Conservation (phyloP, 169 alveolate species). For the Cryptosporidium meleagridis region DNA sequence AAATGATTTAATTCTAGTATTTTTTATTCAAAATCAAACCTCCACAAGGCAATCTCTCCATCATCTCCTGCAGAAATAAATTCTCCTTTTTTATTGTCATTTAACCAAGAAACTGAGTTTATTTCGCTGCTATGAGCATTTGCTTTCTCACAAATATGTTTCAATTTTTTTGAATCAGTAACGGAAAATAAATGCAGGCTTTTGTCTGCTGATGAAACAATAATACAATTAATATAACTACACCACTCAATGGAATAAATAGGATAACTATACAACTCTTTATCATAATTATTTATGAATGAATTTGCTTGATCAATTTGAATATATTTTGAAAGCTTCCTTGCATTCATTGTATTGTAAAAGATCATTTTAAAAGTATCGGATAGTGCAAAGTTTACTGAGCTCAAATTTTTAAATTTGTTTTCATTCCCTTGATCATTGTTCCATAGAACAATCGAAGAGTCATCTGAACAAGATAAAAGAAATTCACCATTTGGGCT, state of each 20-base stretch:
- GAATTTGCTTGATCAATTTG: constrained; percentile 36
- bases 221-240: constrained; percentile 41
- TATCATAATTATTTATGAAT: not conserved
- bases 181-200: constrained; percentile 10
- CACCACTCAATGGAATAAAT: constrained; percentile 70
- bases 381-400: not conserved
- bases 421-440: not conserved
- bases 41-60: constrained; percentile 52
- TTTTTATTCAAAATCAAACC: not conserved
- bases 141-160: constrained; percentile 4
- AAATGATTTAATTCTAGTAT: not conserved
- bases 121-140: constrained; percentile 56
- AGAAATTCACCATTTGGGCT: constrained; percentile 31
- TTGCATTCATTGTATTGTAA: not conserved
- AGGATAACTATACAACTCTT: constrained; percentile 29
- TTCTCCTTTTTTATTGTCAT: constrained; percentile 31
- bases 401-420: not conserved
- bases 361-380: constrained; percentile 24
- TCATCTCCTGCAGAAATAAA: constrained; percentile 69
- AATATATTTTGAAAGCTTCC: constrained; percentile 11
- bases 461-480: constrained; percentile 63
- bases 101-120: constrained; percentile 55
- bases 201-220: constrained; percentile 50
- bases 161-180: not conserved
- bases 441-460: constrained; percentile 38